Base-by-base conservation (phyloP, 345 rosid species). In the Moricandia arvensis region DNA sequence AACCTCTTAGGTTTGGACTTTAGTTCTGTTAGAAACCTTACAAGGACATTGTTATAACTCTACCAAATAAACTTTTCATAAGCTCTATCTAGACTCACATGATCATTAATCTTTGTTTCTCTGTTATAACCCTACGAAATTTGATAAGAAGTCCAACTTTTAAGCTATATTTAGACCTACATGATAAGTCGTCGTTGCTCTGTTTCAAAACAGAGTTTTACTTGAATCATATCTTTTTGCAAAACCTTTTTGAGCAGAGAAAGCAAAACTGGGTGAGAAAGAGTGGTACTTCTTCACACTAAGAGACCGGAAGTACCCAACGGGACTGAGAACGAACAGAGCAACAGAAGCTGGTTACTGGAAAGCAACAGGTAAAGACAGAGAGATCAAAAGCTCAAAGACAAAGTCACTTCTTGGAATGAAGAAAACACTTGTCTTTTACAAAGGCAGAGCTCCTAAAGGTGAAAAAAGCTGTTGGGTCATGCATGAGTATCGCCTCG, bases 261-360 rank as follows among this genome's bases (percentile, higher is more conserved):
- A 88, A 80, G 97, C 97, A 1, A 93, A 91, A 77, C 85, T 89
- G 87, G 98, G 97, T 0, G 98, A 91, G 81, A 93, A 91, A 79
- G 97, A 93, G 80, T 93, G 98, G 98, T 93, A 91, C 83, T 93
- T 93, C 75, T 93, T 89, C 59, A 91, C 91, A 63, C 69, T 88
- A 53, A 82, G 98, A 63, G 98, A 93, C 24, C 80, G 97, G 21
- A 93, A 93, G 66, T 91, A 93, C 87, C 98, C 98, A 63, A 93
- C 97, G 2, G 98, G 98, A 7, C 80, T 93, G 34, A 80, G 98
- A 68, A 93, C 98, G 6, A 93, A 93, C 77, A 83, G 98, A 76
- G 98, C 98, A 30, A 93, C 98, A 4, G 96, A 87, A 80, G 96
- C 98, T 70, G 98, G 98, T 6, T 93, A 93, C 80, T 93, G 98